Evolutionary conservation across 2,329 filamentous ascomycete genomes (phyloP).

Genomic region (Emericellopsis cladophorae): DNA sequence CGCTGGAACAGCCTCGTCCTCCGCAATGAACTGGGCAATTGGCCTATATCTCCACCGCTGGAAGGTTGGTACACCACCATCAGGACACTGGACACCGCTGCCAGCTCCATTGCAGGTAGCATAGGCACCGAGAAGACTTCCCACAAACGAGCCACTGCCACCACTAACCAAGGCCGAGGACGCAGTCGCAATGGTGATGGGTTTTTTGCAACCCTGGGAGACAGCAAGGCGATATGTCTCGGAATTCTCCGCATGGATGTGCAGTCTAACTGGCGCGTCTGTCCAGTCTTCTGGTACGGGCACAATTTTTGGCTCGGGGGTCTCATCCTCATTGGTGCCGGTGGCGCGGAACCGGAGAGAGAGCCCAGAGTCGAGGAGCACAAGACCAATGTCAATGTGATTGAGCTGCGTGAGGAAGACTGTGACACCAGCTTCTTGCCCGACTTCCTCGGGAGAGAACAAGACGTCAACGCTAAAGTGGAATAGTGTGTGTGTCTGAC

Average conservation of each 20-base stretch:
- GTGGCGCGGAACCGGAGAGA: slow-evolving; percentile 24
- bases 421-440: slow-evolving; percentile 39
- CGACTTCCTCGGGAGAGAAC: slow-evolving; percentile 34
- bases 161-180: slow-evolving; percentile 5
- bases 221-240: slow-evolving; percentile 6
- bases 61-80: slow-evolving; percentile 4
- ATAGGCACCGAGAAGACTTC: slow-evolving; percentile 6
- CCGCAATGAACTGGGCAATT: slow-evolving; percentile 5
- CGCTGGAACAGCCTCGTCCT: slow-evolving; percentile 2
- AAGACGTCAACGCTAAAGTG: slow-evolving; percentile 32
- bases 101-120: slow-evolving; percentile 7
- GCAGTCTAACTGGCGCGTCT: slow-evolving; percentile 9
- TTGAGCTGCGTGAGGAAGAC: slow-evolving; percentile 41
- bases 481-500: slow-evolving; percentile 43
- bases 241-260: slow-evolving; percentile 15
- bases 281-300: slow-evolving; percentile 1
- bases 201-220: not conserved
- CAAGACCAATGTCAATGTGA: slow-evolving; percentile 33
- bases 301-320: slow-evolving; percentile 8
- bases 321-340: slow-evolving; percentile 1
- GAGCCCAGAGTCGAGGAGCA: slow-evolving; percentile 12
- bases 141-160: slow-evolving; percentile 6
- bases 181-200: slow-evolving; percentile 1
- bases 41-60: slow-evolving; percentile 6
- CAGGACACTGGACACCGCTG: slow-evolving; percentile 5